Evolutionary conservation across 768 basidiomycete genomes (phyloP).

Genomic region (Mycena metata): DNA sequence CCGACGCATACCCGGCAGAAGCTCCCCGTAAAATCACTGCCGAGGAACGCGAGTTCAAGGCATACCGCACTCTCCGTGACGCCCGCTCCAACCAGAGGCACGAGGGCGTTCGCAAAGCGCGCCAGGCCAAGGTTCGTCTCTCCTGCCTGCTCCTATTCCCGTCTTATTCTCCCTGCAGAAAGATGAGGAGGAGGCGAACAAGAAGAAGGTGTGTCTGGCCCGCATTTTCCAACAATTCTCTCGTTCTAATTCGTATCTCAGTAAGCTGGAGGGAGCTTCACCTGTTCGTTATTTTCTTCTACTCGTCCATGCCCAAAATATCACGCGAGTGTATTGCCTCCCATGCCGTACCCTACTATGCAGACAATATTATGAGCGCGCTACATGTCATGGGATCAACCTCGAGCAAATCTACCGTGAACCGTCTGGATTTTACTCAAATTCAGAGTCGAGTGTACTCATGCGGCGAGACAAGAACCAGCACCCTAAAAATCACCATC

Average conservation of each 20-base stretch:
- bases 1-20: slow-evolving; percentile 77
- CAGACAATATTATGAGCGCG: slow-evolving; percentile 48
- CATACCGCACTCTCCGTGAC: slow-evolving; percentile 89
- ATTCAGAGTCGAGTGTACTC: too few species aligned
- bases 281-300: slow-evolving; percentile 41
- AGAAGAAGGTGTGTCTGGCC: slow-evolving; percentile 80
- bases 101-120: slow-evolving; percentile 90
- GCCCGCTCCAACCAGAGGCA: slow-evolving; percentile 86
- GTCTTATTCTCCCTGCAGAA: slow-evolving; percentile 61
- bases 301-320: slow-evolving; percentile 54
- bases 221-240: slow-evolving; percentile 35
- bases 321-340: slow-evolving; percentile 48
- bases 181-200: slow-evolving; percentile 92
- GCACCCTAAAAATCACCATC: too few species aligned
- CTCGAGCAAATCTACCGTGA: too few species aligned
- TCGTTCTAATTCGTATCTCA: slow-evolving; percentile 32
- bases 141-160: slow-evolving; percentile 1
- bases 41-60: slow-evolving; percentile 90
- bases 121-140: slow-evolving; percentile 82
- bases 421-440: too few species aligned
- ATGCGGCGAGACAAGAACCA: too few species aligned
- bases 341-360: slow-evolving; percentile 51
- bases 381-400: slow-evolving; percentile 11
- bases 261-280: slow-evolving; percentile 41
- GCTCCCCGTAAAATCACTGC: slow-evolving; percentile 92